Evolutionary conservation across 2,329 filamentous ascomycete genomes (phyloP).

Genomic region (Cladorrhinum sp.): DNA sequence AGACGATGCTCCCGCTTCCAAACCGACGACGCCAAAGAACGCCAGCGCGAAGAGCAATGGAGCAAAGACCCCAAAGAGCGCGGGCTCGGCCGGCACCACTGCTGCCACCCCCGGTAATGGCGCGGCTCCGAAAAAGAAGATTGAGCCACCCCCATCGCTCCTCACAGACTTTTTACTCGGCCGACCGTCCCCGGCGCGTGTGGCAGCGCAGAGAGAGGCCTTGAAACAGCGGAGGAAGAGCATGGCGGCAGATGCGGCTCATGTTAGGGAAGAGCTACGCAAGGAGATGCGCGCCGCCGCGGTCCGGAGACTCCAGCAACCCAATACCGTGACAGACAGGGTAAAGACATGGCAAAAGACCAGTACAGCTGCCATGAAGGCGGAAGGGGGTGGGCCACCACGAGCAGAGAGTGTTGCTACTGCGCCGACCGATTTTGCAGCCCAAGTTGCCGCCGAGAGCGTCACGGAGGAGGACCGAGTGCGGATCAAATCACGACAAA

Average conservation of each 20-base stretch:
- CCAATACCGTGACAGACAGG: slow-evolving; percentile 69
- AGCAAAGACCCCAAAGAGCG: slow-evolving; percentile 38
- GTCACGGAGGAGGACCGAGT: slow-evolving; percentile 60
- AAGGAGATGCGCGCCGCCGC: slow-evolving; percentile 56
- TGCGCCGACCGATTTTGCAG: slow-evolving; percentile 60
- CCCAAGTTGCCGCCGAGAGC: slow-evolving; percentile 57
- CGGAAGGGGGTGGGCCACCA: slow-evolving; percentile 35
- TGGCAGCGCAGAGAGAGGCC: slow-evolving; percentile 40
- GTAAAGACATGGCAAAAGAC: slow-evolving; percentile 83
- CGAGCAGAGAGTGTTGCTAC: slow-evolving; percentile 52
- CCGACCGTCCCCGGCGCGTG: slow-evolving; percentile 53
- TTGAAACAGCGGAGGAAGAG: slow-evolving; percentile 52
- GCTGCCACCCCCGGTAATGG: slow-evolving; percentile 31
- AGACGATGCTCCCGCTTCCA: slow-evolving; percentile 20
- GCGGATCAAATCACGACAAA: slow-evolving; percentile 53
- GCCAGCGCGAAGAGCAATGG: slow-evolving; percentile 23
- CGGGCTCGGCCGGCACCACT: slow-evolving; percentile 29
- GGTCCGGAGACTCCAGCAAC: slow-evolving; percentile 59
- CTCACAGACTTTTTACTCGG: slow-evolving; percentile 57
- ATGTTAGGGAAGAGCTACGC: slow-evolving; percentile 53
- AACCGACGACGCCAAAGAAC: slow-evolving; percentile 22
- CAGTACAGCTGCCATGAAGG: slow-evolving; percentile 61
- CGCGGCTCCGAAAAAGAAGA: slow-evolving; percentile 39
- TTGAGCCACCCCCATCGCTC: slow-evolving; percentile 50
- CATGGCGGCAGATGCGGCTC: slow-evolving; percentile 44